A percentile compares a stretch with the other conserved stretches of the same genome.
phyloP scores from a whole-genome alignment of 129 eudicot species.

The Heracleum sosnowskyi region DNA sequence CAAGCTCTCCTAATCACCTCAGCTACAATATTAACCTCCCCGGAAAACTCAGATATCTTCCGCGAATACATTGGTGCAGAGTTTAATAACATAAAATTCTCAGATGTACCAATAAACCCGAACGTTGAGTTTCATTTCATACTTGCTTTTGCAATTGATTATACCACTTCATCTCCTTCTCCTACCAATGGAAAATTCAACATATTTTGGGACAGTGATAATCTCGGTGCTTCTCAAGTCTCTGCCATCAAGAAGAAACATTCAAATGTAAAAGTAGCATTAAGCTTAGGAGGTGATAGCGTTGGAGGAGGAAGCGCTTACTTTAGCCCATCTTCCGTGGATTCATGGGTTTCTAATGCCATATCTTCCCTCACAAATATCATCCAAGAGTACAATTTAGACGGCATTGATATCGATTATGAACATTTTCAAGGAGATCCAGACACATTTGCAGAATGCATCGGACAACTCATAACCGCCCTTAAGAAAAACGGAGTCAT shows the following conservation, averaged over 20 bases:
- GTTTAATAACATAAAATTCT: slow-evolving; percentile 14
- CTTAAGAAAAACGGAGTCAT: slow-evolving; percentile 12
- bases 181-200: slow-evolving; percentile 24
- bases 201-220: slow-evolving; percentile 17
- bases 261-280: slow-evolving; percentile 16
- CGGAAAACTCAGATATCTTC: slow-evolving; percentile 12
- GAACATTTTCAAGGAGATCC: slow-evolving; percentile 23
- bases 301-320: slow-evolving; percentile 14
- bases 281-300: slow-evolving; percentile 22
- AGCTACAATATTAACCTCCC: background rate
- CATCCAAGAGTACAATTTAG: slow-evolving; percentile 13
- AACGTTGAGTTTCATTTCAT: background rate
- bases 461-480: slow-evolving; percentile 10
- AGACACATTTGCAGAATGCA: slow-evolving; percentile 15
- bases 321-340: slow-evolving; percentile 10
- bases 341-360: slow-evolving; percentile 20
- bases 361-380: slow-evolving; percentile 13
- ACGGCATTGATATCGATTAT: slow-evolving; percentile 22
- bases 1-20: slow-evolving; percentile 1
- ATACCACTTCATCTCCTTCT: slow-evolving; percentile 9
- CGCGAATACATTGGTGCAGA: slow-evolving; percentile 24
- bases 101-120: background rate
- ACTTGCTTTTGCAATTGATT: slow-evolving; percentile 8
- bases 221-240: slow-evolving; percentile 14
- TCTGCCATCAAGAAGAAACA: slow-evolving; percentile 8